A percentile compares a stretch with the other conserved stretches of the same genome.
Conservation (phyloP, 2,329 filamentous ascomycete genomes). For the Aspergillus sp. region DNA sequence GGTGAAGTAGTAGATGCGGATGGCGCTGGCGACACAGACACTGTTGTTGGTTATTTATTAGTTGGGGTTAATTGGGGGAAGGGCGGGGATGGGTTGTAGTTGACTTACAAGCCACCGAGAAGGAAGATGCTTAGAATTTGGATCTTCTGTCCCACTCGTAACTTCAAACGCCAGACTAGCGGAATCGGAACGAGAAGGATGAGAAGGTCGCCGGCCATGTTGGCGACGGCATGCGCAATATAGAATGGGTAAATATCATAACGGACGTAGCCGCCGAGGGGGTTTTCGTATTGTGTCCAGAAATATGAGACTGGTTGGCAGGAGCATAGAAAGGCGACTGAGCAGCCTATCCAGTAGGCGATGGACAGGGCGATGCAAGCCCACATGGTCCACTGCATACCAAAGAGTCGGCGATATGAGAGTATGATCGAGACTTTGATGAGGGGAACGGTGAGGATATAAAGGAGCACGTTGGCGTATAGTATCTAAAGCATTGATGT, state of each 20-base stretch:
- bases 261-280: slow-evolving; percentile 9
- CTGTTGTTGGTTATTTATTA: not conserved
- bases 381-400: slow-evolving; percentile 17
- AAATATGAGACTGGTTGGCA: slow-evolving; percentile 19
- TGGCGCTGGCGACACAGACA: slow-evolving; percentile 22
- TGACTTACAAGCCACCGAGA: slow-evolving; percentile 21
- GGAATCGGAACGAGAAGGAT: slow-evolving; percentile 22
- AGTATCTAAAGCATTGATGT: slow-evolving; percentile 8
- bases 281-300: slow-evolving; percentile 19
- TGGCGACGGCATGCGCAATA: slow-evolving; percentile 19
- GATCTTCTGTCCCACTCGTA: slow-evolving; percentile 14
- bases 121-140: slow-evolving; percentile 20
- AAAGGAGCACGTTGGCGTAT: slow-evolving; percentile 21
- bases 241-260: slow-evolving; percentile 22
- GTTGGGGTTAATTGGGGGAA: too few species aligned
- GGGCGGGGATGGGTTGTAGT: not conserved
- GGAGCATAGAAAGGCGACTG: slow-evolving; percentile 11
- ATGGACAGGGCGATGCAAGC: slow-evolving; percentile 18
- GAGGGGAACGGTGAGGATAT: slow-evolving; percentile 16
- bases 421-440: slow-evolving; percentile 22
- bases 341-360: slow-evolving; percentile 15
- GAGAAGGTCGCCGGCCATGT: slow-evolving; percentile 20
- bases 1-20: slow-evolving; percentile 21
- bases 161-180: slow-evolving; percentile 21
- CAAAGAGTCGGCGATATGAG: slow-evolving; percentile 24